These are phyloP conservation scores for Collybiopsis confluens DNA, from an alignment of 768 basidiomycete genomes.

Conservation along the genomic window DNA sequence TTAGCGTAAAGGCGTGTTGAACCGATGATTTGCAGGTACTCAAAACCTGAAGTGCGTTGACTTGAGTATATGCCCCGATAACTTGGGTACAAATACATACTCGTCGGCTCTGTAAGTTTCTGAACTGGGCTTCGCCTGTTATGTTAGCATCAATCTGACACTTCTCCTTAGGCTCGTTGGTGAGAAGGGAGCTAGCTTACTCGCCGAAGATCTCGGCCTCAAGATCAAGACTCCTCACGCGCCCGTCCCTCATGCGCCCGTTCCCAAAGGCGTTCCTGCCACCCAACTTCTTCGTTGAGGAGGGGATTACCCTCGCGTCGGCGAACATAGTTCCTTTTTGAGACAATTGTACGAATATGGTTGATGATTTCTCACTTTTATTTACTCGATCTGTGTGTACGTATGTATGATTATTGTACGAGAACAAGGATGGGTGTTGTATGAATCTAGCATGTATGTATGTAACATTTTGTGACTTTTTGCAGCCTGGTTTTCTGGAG, in stretches of 20 bases:
- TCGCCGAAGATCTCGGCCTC: conserved; percentile 63
- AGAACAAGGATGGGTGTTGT: too few relatives aligned
- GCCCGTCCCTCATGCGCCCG: conserved; percentile 64
- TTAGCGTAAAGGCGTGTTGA: too few relatives aligned
- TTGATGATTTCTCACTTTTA: too few relatives aligned
- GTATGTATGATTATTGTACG: too few relatives aligned
- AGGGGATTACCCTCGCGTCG: too few relatives aligned
- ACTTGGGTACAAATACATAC: conserved; percentile 70
- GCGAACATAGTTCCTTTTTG: too few relatives aligned
- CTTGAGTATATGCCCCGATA: conserved; percentile 71
- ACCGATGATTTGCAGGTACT: conserved; percentile 46
- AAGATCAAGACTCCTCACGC: conserved; percentile 62
- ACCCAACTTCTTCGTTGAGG: conserved; percentile 45
- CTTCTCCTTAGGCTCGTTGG: conserved; percentile 39
- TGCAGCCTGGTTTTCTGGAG: too few relatives aligned
- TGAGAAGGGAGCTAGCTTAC: conserved; percentile 61
- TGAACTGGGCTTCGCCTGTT: background rate
- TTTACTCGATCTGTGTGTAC: too few relatives aligned
- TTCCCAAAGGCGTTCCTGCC: conserved; percentile 46
- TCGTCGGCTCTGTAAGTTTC: conserved; percentile 49
- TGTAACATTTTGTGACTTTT: too few relatives aligned
- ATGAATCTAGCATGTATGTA: too few relatives aligned
- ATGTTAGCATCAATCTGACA: background rate
- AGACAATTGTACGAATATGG: too few relatives aligned
- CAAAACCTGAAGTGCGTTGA: conserved; percentile 65